A percentile compares a stretch with the other conserved stretches of the same genome.
Evolutionary conservation across 225 moss, liverwort and hornwort genomes (phyloP).

Genomic region (Bryum argenteum): DNA sequence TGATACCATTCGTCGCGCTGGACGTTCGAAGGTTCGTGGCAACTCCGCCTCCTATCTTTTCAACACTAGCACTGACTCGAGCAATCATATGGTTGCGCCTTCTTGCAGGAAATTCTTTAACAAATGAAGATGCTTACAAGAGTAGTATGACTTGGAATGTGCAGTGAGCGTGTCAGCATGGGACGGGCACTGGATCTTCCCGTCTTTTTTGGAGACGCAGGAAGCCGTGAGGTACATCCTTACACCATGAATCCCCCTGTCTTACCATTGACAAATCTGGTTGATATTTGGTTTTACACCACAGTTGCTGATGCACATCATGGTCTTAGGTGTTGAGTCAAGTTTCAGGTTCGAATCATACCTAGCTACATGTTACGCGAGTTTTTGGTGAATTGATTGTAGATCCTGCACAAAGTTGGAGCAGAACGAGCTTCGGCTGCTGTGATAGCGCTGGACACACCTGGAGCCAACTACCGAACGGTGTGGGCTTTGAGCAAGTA

Average conservation of each 20-base stretch:
- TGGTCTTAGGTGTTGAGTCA: background rate
- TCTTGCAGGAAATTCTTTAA: background rate
- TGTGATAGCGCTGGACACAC: slow-evolving; percentile 92
- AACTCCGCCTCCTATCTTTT: background rate
- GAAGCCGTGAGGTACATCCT: slow-evolving; percentile 80
- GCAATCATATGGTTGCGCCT: slow-evolving; percentile 1
- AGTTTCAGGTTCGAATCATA: background rate
- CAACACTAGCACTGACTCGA: background rate
- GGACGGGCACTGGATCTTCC: slow-evolving; percentile 92
- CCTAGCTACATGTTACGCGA: background rate
- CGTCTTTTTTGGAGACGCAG: slow-evolving; percentile 96
- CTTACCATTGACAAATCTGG: background rate
- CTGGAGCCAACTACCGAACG: slow-evolving; percentile 95
- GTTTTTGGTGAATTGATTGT: slow-evolving; percentile 15
- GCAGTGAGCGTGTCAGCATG: slow-evolving; percentile 90
- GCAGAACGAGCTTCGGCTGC: slow-evolving; percentile 92
- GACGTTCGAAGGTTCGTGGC: slow-evolving; percentile 87
- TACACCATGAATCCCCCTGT: background rate
- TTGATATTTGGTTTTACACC: background rate
- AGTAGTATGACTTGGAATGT: slow-evolving; percentile 12
- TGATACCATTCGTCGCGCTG: slow-evolving; percentile 96
- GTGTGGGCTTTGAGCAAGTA: slow-evolving; percentile 98
- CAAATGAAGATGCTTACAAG: slow-evolving; percentile 18
- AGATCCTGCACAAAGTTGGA: slow-evolving; percentile 98
- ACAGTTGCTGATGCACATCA: background rate